Base-by-base conservation (phyloP, 1,284 basidiomycete species). In the Malassezia yamatoensis region DNA sequence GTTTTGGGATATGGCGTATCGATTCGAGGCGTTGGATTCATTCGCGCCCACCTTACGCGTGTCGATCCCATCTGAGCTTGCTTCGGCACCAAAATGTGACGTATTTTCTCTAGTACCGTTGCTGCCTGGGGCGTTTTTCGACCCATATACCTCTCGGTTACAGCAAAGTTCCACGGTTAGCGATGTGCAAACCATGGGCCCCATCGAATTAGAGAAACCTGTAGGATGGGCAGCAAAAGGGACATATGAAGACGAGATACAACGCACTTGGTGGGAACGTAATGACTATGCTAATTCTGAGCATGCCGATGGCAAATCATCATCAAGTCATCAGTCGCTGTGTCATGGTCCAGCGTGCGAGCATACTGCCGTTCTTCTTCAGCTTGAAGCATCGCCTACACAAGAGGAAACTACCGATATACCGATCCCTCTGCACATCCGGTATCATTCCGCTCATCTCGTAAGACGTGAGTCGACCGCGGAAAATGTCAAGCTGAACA, bases 261-360 rank as follows among this genome's bases (percentile, higher is more conserved):
- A 21, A 18, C 54, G 42, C 10, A 34, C 24, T 15, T 57, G 54
- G 54, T 57, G 54, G 54, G 54, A 57, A 20, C 29, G 44, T 15
- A 40, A 5, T 39, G 35, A 24, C 16, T 1, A 3, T 32, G 3
- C 15, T 10, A 32, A 13, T 10, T n/a, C 18, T 37, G 46, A 34
- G 32, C 34, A 13, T 20, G 32, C 34, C 20, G 7, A 3, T n/a
- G n/a, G n/a, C n/a, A 3, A 3, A 3, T 5, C 29, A 16, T 2
- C 4, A 7, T 16, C 21, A 13, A 15, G 5, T 29, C 1, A 36
- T 24, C 24, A n/a, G n/a, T 3, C 1, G 35, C 20, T 39, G 3
- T 56, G 54, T 18, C 13, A 21, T 15, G 54, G 44, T 18, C 13
- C 33, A 3, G 20, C 13, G 12, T 56, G 54, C n/a, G 54, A 56